These are phyloP conservation scores for Sugiyamaella floridensis DNA, from an alignment of 805 yeast genomes.

Conservation along the genomic window DNA sequence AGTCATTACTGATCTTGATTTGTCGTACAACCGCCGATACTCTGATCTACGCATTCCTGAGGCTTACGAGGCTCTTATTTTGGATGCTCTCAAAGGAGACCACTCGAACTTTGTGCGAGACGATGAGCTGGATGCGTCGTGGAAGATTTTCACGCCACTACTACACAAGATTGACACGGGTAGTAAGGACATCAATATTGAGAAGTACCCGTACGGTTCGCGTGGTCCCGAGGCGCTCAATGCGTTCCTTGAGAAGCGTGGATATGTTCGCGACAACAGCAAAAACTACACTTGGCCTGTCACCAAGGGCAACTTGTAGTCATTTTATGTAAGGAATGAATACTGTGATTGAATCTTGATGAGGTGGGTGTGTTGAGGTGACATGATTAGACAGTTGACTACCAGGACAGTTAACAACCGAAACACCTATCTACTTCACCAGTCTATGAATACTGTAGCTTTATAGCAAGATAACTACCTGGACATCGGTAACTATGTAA, in stretches of 20 bases:
- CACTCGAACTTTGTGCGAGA: constrained; percentile 97
- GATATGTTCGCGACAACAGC: constrained; percentile 58
- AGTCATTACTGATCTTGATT: constrained; percentile 81
- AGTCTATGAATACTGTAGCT: too few species aligned
- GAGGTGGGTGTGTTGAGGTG: too few species aligned
- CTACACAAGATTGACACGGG: constrained; percentile 70
- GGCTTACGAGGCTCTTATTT: constrained; percentile 92
- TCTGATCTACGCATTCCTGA: constrained; percentile 91
- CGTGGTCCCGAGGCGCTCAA: constrained; percentile 73
- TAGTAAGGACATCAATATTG: constrained; percentile 53
- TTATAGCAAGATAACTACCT: too few species aligned
- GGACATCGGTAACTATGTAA: too few species aligned
- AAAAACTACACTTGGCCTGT: constrained; percentile 85
- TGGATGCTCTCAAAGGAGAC: constrained; percentile 85
- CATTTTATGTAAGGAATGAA: neutral
- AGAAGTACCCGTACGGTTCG: constrained; percentile 76
- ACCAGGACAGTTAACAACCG: too few species aligned
- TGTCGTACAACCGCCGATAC: constrained; percentile 76
- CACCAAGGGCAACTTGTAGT: constrained; percentile 24
- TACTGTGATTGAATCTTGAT: too few species aligned
- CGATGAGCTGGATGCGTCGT: constrained; percentile 89
- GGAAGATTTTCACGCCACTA: constrained; percentile 91
- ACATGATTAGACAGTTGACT: too few species aligned
- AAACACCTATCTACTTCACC: too few species aligned
- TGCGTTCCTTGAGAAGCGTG: constrained; percentile 58